Evolutionary conservation across 352 stramenopile species (phyloP).

Genomic region (Phytopythium mirpurense): DNA sequence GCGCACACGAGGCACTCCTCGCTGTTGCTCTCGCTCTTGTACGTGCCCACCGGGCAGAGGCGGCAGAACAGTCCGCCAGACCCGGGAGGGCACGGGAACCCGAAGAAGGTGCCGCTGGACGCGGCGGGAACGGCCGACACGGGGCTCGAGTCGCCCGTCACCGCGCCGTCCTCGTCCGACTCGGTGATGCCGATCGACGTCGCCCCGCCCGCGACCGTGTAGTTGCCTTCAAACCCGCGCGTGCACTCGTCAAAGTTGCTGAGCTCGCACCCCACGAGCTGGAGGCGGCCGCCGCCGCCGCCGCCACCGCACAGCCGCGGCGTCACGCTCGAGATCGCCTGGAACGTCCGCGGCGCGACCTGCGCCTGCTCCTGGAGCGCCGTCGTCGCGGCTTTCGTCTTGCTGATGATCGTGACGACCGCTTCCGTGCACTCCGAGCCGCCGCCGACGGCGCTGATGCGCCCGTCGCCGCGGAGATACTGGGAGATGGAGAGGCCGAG

Average conservation of each 20-base stretch:
- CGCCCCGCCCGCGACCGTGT: conserved; percentile 61
- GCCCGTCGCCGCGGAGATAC: conserved; percentile 48
- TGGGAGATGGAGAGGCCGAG: conserved; percentile 56
- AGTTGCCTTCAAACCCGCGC: conserved; percentile 67
- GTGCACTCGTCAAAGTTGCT: conserved; percentile 66
- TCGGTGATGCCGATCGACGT: conserved; percentile 20
- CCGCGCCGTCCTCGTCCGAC: conserved; percentile 8
- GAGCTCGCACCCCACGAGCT: conserved; percentile 62
- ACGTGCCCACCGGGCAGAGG: conserved; percentile 49
- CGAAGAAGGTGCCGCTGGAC: conserved; percentile 64
- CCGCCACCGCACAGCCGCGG: conserved; percentile 56
- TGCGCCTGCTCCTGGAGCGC: conserved; percentile 1
- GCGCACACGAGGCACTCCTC: conserved; percentile 57
- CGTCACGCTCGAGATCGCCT: conserved; percentile 16
- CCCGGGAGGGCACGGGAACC: conserved; percentile 71
- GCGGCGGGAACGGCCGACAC: conserved; percentile 27
- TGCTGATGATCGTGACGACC: conserved; percentile 16
- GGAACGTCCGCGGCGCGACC: neutral
- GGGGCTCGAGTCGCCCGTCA: neutral
- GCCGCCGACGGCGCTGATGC: conserved; percentile 68
- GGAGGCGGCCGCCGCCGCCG: conserved; percentile 59
- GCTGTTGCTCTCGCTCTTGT: conserved; percentile 77
- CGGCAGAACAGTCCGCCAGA: conserved; percentile 72
- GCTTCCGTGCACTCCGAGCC: conserved; percentile 49
- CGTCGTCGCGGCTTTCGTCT: conserved; percentile 8